Base-by-base conservation (phyloP, 1,284 basidiomycete species). In the Jaminaea rosea region DNA sequence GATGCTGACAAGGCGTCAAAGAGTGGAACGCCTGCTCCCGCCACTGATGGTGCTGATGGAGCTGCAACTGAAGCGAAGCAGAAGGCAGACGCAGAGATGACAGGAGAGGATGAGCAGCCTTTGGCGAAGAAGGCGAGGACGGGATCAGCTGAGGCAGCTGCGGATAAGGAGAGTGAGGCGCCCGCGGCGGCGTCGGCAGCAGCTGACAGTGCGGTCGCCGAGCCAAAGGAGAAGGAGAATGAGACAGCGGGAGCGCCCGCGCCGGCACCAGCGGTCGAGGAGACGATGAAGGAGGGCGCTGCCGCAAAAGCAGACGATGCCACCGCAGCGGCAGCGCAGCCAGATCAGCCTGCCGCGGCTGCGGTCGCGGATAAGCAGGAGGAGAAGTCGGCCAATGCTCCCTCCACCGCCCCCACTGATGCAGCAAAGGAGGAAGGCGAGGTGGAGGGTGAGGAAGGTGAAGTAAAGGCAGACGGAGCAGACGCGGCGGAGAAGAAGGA, bases 161-260 rank as follows among this genome's bases (percentile, higher is more conserved):
- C 34, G 3, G 34, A 36, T 21, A 36, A 36, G 34, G n/a, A 6
- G 6, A 10, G n/a, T 36, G 37, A 23, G 19, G 10, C 24, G 5
- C 31, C 23, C 11, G 48, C 13, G 7, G 26, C 11, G 3, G 51
- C 49, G 17, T 36, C 23, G 19, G 26, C 28, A 17, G 44, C 46
- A 1, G 49, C 24, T 4, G 46, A n/a, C n/a, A n/a, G n/a, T n/a
- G n/a, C n/a, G n/a, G n/a, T n/a, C n/a, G n/a, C n/a, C n/a, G n/a
- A n/a, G n/a, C n/a, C n/a, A n/a, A n/a, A n/a, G n/a, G n/a, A n/a
- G n/a, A n/a, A n/a, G n/a, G n/a, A n/a, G n/a, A n/a, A n/a, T n/a
- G n/a, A n/a, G n/a, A n/a, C n/a, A n/a, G n/a, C 32, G 2, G 58
- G 45, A 37, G 39, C 15, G 17, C 31, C 4, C 15, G 54, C 36